Evolutionary conservation across 495 filamentous ascomycete species (phyloP), one percentile per base, ranked within the genome.

Genomic region (Penicillium atrosanguineum): DNA sequence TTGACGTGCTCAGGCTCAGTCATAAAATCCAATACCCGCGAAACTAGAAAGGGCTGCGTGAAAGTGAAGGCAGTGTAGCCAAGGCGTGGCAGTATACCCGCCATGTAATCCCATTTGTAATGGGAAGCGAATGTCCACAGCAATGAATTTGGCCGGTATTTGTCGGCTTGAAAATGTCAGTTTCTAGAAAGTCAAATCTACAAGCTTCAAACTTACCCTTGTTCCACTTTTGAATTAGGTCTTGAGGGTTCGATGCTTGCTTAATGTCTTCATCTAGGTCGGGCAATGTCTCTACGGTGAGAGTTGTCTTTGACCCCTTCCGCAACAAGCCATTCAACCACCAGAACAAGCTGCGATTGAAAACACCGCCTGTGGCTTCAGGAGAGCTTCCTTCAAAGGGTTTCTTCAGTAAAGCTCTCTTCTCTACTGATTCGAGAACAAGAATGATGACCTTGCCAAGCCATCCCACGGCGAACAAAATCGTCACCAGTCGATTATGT

Each of bases 11-110:
- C 56, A 2, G 76, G 69, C 31, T 73, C 56, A 1, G 67, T 47
- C 9, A 79, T 71, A 31, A 77, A 77, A 20, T 58, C 54, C 15
- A 82, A 59, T 0, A 79, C 70, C 6, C 70, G 64, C 42, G 75
- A 61, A 23, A 88, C 78, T 37, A 87, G 69, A 46, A 88, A 81
- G 0, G 85, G 84, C 58, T 87, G 84, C 37, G 73, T 74, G 55
- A 83, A 83, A 21, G 59, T 75, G 60, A 87, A 84, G 1, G 69
- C 83, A 23, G 74, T 82, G 12, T 75, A 67, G 26, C 62, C 72
- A 5, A 82, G 53, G 6, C 82, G 74, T 1, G 84, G 81, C 15
- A 75, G 55, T 26, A 81, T 69, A 5, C 69, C 75, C 15, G 62
- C 61, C 1, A 74, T 52, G 19, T 80, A 46, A 56, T 65, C 65